phyloP scores from a whole-genome alignment of 2,329 filamentous ascomycete species.

The Sphaerostilbella broomeana region DNA sequence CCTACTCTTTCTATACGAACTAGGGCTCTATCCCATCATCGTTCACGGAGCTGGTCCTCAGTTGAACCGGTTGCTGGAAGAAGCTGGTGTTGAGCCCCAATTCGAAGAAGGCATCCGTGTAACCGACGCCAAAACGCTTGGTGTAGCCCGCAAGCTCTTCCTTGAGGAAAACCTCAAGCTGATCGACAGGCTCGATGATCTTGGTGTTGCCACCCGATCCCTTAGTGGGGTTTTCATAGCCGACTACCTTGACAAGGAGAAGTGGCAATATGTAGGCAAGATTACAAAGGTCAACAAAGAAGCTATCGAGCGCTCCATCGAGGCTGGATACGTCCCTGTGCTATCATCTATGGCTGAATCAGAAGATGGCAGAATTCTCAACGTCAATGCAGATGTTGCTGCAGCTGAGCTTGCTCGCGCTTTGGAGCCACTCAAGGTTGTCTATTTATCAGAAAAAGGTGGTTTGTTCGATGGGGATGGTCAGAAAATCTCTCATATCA shows the following conservation, averaged over 20 bases:
- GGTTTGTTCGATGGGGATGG: slow-evolving; percentile 89
- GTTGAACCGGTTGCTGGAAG: slow-evolving; percentile 84
- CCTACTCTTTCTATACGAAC: slow-evolving; percentile 86
- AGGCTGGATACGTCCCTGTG: slow-evolving; percentile 85
- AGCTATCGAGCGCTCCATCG: slow-evolving; percentile 85
- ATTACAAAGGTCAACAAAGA: slow-evolving; percentile 87
- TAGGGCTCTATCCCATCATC: slow-evolving; percentile 89
- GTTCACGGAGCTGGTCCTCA: slow-evolving; percentile 94
- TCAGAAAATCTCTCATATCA: slow-evolving; percentile 94
- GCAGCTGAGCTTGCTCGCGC: slow-evolving; percentile 86
- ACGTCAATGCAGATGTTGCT: slow-evolving; percentile 96
- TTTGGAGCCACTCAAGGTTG: slow-evolving; percentile 90
- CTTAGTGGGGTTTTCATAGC: slow-evolving; percentile 89
- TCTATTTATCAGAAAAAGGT: slow-evolving; percentile 97
- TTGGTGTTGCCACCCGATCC: slow-evolving; percentile 82
- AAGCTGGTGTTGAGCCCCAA: slow-evolving; percentile 86
- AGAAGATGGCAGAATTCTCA: slow-evolving; percentile 82
- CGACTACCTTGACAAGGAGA: slow-evolving; percentile 92
- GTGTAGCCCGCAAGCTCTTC: slow-evolving; percentile 86
- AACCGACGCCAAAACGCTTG: slow-evolving; percentile 90
- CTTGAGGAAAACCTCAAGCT: slow-evolving; percentile 92
- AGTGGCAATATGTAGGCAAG: slow-evolving; percentile 93
- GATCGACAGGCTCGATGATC: slow-evolving; percentile 79
- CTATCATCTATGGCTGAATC: slow-evolving; percentile 96
- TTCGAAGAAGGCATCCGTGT: slow-evolving; percentile 96